Base-by-base conservation (phyloP, 176 grass and related monocot species). In the Lolium multiflorum region DNA sequence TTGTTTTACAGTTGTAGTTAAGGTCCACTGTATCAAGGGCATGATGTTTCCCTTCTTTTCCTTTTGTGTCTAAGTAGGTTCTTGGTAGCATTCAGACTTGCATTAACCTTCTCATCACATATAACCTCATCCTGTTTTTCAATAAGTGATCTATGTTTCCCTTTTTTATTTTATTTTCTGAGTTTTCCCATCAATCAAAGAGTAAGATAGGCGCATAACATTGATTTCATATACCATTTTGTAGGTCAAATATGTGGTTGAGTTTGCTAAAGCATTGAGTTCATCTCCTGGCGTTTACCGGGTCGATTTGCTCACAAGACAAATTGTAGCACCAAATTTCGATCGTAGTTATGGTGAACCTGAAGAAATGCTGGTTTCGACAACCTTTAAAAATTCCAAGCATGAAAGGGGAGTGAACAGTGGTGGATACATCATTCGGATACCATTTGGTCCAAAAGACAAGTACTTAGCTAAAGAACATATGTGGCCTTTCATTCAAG, bases 171-270 rank as follows among this genome's bases (percentile, higher is more conserved):
- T 86, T 24, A 20, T 43, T 20, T 60, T 52, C 21, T 84, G 55
- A 74, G 57, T 46, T 63, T 80, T 90, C 59, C 24, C 49, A n/a
- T 41, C 69, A 47, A 71, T 9, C 37, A 46, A 35, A 74, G 79
- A 57, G 18, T 17, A 18, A 54, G 38, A 37, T 80, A 82, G 82
- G 43, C 58, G 43, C 43, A 71, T 77, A 54, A 82, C 25, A n/a
- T 71, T 82, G 38, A 24, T 24, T 35, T 71, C 18, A 48, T 46
- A 17, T 80, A 37, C 43, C 25, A 83, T 83, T 47, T 89, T 70
- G 83, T 88, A 94, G 93, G 90, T 94, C 24, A 94, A 94, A 84
- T 94, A 94, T 92, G 93, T 94, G 80, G 93, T 94, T 11, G 93
- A 94, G 66, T 90, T 94, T 86, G 93, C 93, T 83, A 94, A 91